These are phyloP conservation scores for Seminavis robusta DNA, from an alignment of 108 stramenopile genomes.

Conservation along the genomic window DNA sequence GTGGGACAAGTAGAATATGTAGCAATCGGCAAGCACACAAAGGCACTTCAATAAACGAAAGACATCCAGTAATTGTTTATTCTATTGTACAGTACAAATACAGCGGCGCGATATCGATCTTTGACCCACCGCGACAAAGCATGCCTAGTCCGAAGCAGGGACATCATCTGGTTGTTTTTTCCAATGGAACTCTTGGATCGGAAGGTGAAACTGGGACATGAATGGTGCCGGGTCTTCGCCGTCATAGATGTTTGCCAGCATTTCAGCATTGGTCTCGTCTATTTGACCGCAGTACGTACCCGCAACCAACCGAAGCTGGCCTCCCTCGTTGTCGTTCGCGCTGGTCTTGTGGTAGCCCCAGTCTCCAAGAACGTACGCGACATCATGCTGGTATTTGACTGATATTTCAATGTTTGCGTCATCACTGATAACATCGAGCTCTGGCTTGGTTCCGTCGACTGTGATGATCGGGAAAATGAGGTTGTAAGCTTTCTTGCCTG, in stretches of 20 bases:
- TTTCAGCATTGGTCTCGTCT: slow-evolving; percentile 40
- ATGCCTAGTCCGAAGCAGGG: no score
- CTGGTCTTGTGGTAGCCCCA: slow-evolving; percentile 46
- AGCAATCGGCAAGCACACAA: no score
- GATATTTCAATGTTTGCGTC: slow-evolving; percentile 44
- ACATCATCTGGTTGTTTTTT: no score
- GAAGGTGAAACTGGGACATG: slow-evolving; percentile 35
- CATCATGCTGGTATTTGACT: slow-evolving; percentile 49
- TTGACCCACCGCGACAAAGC: no score
- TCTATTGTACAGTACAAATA: no score
- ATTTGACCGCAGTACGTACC: slow-evolving; percentile 45
- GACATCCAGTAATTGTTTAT: no score
- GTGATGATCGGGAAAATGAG: no score
- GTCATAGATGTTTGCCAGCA: slow-evolving; percentile 42
- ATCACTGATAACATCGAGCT: slow-evolving; percentile 37
- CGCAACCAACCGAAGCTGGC: slow-evolving; percentile 39
- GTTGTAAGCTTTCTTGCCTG: no score
- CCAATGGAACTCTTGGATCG: slow-evolving; percentile 7
- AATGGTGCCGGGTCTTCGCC: slow-evolving; percentile 51
- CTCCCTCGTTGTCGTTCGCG: slow-evolving; percentile 25
- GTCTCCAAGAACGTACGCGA: slow-evolving; percentile 42
- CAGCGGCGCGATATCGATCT: no score
- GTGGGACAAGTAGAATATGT: no score
- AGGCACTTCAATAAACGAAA: no score
- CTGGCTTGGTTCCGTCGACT: slow-evolving; percentile 33